Conservation (phyloP, 73 alveolate species). For the Effrenium voratum region DNA sequence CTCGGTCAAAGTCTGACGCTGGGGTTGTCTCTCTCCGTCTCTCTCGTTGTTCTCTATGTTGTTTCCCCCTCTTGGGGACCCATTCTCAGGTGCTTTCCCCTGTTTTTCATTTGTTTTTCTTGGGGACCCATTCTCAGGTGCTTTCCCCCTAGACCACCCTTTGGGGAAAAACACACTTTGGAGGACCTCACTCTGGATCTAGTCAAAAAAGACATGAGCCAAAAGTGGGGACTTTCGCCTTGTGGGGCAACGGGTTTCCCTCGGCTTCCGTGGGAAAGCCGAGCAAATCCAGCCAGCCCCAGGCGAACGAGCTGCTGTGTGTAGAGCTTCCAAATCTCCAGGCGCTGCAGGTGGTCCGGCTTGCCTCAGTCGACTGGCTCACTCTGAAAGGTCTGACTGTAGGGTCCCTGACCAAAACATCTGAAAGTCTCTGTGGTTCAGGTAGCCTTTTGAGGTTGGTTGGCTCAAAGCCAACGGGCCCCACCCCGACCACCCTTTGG, state of each 20-base stretch:
- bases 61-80: too few relatives aligned
- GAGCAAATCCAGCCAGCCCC: background rate
- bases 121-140: too few relatives aligned
- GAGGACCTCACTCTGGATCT: background rate
- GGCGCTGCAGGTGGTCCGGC: slow-evolving; percentile 70
- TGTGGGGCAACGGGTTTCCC: background rate
- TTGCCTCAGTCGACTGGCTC: slow-evolving; percentile 23
- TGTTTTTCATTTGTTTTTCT: background rate
- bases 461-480: too few relatives aligned
- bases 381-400: too few relatives aligned
- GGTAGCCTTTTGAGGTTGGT: too few relatives aligned
- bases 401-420: too few relatives aligned
- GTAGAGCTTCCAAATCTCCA: slow-evolving; percentile 69
- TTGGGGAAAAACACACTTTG: too few relatives aligned
- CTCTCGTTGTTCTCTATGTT: too few relatives aligned
- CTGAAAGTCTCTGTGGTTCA: too few relatives aligned
- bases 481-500: too few relatives aligned
- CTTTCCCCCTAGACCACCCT: too few relatives aligned
- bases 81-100: background rate
- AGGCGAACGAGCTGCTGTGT: background rate
- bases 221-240: background rate
- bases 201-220: background rate
- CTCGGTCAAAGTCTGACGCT: background rate
- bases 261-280: background rate
- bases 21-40: too few relatives aligned